Conservation (phyloP, 1,284 basidiomycete genomes). For the Tausonia pullulans region DNA sequence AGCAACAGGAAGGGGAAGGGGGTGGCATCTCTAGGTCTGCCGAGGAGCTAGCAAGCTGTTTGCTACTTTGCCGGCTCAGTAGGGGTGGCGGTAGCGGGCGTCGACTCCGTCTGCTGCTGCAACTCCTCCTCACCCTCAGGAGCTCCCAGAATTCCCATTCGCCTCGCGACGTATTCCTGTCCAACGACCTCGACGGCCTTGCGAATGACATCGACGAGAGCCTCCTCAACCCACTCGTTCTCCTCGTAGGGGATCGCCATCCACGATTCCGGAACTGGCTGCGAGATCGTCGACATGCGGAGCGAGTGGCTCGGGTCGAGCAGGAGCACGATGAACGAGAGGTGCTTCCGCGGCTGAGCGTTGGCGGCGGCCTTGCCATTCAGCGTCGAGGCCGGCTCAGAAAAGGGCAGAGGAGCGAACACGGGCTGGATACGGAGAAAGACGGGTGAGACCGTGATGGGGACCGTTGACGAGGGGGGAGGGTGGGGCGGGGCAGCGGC, state of each 20-base stretch:
- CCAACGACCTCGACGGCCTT: conserved; percentile 73
- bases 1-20: too few relatives aligned
- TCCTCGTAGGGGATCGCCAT: conserved; percentile 69
- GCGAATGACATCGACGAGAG: conserved; percentile 70
- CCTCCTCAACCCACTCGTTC: conserved; percentile 91
- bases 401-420: conserved; percentile 46
- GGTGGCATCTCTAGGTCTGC: too few relatives aligned
- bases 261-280: conserved; percentile 70
- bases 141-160: conserved; percentile 47
- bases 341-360: conserved; percentile 39
- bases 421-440: conserved; percentile 90
- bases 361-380: conserved; percentile 19
- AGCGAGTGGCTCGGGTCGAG: conserved; percentile 70
- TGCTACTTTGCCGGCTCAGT: too few relatives aligned
- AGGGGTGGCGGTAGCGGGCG: not conserved
- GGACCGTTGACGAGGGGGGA: conserved; percentile 25
- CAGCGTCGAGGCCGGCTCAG: conserved; percentile 23
- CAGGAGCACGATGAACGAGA: conserved; percentile 76
- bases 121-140: not conserved
- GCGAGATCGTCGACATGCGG: conserved; percentile 61
- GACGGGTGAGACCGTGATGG: conserved; percentile 79
- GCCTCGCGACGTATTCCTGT: conserved; percentile 68
- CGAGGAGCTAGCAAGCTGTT: too few relatives aligned
- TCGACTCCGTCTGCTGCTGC: not conserved
- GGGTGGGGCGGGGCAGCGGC: not conserved